These are phyloP conservation scores for Scenedesmus sp. DNA, from an alignment of 163 green algal genomes.

Conservation along the genomic window DNA sequence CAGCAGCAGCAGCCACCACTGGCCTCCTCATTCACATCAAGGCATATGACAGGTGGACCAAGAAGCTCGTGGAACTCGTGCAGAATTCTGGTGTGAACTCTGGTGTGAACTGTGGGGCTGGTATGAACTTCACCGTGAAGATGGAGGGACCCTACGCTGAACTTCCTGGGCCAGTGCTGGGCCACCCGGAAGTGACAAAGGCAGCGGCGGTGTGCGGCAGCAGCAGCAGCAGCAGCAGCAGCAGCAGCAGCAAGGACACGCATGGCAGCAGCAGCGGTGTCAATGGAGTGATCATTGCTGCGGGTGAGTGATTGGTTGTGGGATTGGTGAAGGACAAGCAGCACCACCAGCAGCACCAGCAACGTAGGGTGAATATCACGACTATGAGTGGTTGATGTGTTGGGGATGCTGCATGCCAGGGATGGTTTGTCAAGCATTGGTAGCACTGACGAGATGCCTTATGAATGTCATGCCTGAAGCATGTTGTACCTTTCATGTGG, in stretches of 20 bases:
- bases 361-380: too few species aligned
- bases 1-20: slow-evolving; percentile 27
- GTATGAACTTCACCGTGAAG: slow-evolving; percentile 29
- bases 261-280: background rate
- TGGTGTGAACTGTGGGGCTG: background rate
- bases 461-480: too few species aligned
- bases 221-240: slow-evolving; percentile 22
- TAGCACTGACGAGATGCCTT: too few species aligned
- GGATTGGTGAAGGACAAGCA: too few species aligned
- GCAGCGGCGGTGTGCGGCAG: slow-evolving; percentile 4
- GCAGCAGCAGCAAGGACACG: background rate
- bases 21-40: slow-evolving; percentile 36
- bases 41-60: slow-evolving; percentile 46
- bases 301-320: background rate
- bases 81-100: background rate
- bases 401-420: too few species aligned
- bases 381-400: too few species aligned
- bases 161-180: slow-evolving; percentile 13
- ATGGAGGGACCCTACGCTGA: slow-evolving; percentile 46
- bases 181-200: slow-evolving; percentile 21
- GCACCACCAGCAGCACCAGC: background rate
- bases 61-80: slow-evolving; percentile 11
- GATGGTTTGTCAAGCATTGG: too few species aligned
- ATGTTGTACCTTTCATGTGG: too few species aligned
- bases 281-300: slow-evolving; percentile 4